These are phyloP conservation scores for Cytospora piceicola DNA, from an alignment of 2,329 filamentous ascomycete species.

Conservation along the genomic window DNA sequence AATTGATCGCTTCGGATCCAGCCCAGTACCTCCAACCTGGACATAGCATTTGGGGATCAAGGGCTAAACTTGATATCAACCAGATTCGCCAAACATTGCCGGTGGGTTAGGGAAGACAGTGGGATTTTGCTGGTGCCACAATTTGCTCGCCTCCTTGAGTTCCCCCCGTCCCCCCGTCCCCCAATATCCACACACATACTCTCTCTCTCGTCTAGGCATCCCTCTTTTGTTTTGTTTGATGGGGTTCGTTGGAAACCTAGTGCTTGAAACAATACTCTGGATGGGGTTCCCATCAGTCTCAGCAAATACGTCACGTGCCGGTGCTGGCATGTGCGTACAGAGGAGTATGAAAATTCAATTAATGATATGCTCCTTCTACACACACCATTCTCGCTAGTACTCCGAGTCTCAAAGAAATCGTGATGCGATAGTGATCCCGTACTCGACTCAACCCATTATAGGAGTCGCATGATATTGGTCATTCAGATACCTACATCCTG, in stretches of 20 bases:
- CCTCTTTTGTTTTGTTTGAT: constrained; percentile 25
- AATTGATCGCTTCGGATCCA: not conserved
- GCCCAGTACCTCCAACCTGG: too few relatives aligned
- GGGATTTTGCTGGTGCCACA: not conserved
- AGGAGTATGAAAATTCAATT: not conserved
- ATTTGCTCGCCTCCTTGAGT: not conserved
- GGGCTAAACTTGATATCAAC: not conserved
- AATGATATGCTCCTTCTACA: not conserved
- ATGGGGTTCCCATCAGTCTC: not conserved
- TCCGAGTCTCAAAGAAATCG: not conserved
- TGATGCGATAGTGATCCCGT: not conserved
- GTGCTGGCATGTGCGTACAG: constrained; percentile 18
- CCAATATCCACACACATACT: too few relatives aligned
- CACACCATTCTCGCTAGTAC: not conserved
- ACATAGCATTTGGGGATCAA: too few relatives aligned
- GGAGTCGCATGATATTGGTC: not conserved
- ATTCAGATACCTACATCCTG: not conserved
- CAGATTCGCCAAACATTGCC: not conserved
- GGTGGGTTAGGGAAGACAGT: not conserved
- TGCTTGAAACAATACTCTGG: not conserved
- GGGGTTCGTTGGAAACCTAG: constrained; percentile 16
- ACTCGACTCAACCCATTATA: not conserved
- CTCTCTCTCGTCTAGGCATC: not conserved
- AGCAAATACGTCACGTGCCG: constrained; percentile 16
- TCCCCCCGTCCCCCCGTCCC: not conserved